Conservation (phyloP, 352 stramenopile genomes). For the Globisporangium spiculum region DNA sequence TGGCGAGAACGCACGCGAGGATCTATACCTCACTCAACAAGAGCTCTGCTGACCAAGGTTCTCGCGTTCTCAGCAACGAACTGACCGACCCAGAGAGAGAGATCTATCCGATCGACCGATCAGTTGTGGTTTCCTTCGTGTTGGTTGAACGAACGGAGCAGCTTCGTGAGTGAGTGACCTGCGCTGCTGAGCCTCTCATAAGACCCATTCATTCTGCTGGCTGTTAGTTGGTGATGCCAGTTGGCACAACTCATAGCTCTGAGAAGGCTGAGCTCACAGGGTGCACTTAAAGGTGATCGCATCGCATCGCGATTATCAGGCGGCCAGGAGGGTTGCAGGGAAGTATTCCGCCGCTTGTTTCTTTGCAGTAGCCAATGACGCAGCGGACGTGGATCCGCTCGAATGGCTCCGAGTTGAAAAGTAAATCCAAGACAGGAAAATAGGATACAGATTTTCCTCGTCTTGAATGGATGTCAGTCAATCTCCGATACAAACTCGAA, state of each 20-base stretch:
- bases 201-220: background rate
- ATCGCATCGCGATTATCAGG: background rate
- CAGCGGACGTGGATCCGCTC: background rate
- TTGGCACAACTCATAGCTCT: background rate
- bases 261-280: background rate
- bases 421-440: background rate
- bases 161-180: background rate
- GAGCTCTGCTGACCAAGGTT: background rate
- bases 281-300: background rate
- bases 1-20: background rate
- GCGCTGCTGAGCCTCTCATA: background rate
- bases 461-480: background rate
- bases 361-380: background rate
- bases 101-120: background rate
- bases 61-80: background rate
- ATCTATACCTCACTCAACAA: background rate
- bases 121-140: background rate
- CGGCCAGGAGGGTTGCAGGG: background rate
- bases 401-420: background rate
- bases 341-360: conserved; percentile 3
- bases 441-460: background rate
- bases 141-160: background rate
- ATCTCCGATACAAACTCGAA: background rate
- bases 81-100: background rate
- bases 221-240: background rate